These are phyloP conservation scores for Pleurotus pulmonarius DNA, from an alignment of 768 basidiomycete genomes.

Conservation along the genomic window DNA sequence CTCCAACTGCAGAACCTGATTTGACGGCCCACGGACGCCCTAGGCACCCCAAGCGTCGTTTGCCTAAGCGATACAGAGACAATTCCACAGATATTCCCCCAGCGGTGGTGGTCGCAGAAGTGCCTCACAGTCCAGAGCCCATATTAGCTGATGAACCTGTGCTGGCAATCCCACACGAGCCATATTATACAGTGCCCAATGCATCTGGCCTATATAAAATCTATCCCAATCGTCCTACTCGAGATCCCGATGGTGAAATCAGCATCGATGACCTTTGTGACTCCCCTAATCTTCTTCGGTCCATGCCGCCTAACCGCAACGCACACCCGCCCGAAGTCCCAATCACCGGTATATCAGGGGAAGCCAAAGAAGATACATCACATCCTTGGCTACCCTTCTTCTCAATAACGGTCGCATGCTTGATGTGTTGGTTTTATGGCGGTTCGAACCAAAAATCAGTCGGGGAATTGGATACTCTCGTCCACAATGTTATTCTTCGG, in stretches of 20 bases:
- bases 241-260: conserved; percentile 1
- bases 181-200: not conserved
- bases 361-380: not conserved
- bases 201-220: not conserved
- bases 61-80: no score
- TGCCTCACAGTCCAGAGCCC: no score
- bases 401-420: conserved; percentile 2
- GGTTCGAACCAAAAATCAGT: conserved; percentile 15
- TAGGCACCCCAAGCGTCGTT: no score
- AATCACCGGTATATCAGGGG: not conserved
- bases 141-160: no score
- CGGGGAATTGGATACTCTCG: conserved; percentile 16
- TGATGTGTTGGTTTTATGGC: conserved; percentile 21
- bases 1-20: no score
- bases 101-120: no score
- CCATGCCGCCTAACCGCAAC: not conserved
- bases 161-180: no score
- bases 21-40: no score
- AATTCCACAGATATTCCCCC: no score
- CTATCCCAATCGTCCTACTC: not conserved
- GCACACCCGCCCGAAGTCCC: not conserved
- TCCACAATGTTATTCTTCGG: conserved; percentile 19
- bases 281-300: not conserved
- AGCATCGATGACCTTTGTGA: not conserved
- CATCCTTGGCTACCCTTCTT: conserved; percentile 5